Conservation (phyloP, 345 rosid species). For the Arabidopsis arenosa region DNA sequence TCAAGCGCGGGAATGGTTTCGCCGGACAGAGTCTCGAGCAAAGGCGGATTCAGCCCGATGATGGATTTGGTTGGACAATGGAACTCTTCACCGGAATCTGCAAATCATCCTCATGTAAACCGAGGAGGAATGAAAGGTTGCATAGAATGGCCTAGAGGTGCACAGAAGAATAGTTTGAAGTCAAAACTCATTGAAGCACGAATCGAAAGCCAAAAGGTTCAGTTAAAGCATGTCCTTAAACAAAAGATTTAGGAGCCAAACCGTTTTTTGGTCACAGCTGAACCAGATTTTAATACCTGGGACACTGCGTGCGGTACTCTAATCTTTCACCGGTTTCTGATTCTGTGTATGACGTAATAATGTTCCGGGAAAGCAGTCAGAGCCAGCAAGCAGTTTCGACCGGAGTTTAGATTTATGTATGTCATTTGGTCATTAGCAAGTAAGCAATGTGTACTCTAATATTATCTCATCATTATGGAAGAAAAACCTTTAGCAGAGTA, state of each 20-base stretch:
- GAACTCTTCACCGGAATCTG: constrained; percentile 75
- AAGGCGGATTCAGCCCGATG: constrained; percentile 69
- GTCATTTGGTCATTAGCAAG: constrained; percentile 35
- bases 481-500: constrained; percentile 34
- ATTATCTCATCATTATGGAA: constrained; percentile 31
- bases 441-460: constrained; percentile 40
- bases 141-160: constrained; percentile 92
- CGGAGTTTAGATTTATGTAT: constrained; percentile 36
- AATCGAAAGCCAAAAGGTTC: constrained; percentile 87
- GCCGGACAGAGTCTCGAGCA: constrained; percentile 68
- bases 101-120: constrained; percentile 70
- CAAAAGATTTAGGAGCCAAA: constrained; percentile 70
- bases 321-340: constrained; percentile 46
- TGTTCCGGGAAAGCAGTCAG: constrained; percentile 36
- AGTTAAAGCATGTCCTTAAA: constrained; percentile 85
- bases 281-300: constrained; percentile 6
- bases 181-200: constrained; percentile 93
- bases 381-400: constrained; percentile 20
- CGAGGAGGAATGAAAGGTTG: constrained; percentile 92
- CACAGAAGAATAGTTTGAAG: constrained; percentile 85
- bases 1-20: constrained; percentile 62
- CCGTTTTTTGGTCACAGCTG: constrained; percentile 6
- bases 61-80: constrained; percentile 69
- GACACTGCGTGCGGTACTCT: constrained; percentile 16
- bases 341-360: constrained; percentile 48